Base-by-base conservation (phyloP, 768 basidiomycete genomes). In the Pulveroboletus ravenelii region DNA sequence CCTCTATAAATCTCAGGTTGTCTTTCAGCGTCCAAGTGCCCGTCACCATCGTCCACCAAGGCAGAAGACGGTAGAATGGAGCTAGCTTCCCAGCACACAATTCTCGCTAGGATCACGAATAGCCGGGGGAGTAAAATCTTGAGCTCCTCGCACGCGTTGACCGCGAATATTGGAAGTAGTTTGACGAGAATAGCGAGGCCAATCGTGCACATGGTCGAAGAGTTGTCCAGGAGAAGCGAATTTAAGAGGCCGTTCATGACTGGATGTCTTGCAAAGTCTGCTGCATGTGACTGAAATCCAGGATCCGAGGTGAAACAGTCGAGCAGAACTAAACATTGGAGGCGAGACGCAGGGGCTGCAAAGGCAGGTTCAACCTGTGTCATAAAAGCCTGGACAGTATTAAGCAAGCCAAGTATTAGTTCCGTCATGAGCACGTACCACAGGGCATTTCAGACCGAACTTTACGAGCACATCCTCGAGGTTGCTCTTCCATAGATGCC, bases 181-280 rank as follows among this genome's bases (percentile, higher is more conserved):
- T 87, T 89, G 48, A 82, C 78, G 18, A 91, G 62, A 13, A 85
- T 71, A 1, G 78, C 80, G 45, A 90, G 69, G 5, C 76, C 81
- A 45, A 85, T 75, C 3, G 79, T 80, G 57, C 83, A 85, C 25
- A 79, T 71, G 0, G 85, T 88, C 10, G 86, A 81, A 36, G 88
- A 90, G 45, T 79, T 82, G 61, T 93, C 90, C 55, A 91, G 70
- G 27, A 84, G 68, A 23, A 92, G 73, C 4, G 85, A 90, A 42
- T 77, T 65, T 7, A 89, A 64, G n/a, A 93, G 62, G 52, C 78
- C 81, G 20, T 71, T 70, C 71, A 87, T 78, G 45, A 92, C 74
- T 12, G 79, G 76, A 59, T 88, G 86, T 14, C 66, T 63, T 5
- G 83, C 80, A 18, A 89, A 68, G 23, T 79, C 69, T 34, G 67